Base-by-base conservation (phyloP, 176 grass and related monocot genomes). In the Leersia perrieri region DNA sequence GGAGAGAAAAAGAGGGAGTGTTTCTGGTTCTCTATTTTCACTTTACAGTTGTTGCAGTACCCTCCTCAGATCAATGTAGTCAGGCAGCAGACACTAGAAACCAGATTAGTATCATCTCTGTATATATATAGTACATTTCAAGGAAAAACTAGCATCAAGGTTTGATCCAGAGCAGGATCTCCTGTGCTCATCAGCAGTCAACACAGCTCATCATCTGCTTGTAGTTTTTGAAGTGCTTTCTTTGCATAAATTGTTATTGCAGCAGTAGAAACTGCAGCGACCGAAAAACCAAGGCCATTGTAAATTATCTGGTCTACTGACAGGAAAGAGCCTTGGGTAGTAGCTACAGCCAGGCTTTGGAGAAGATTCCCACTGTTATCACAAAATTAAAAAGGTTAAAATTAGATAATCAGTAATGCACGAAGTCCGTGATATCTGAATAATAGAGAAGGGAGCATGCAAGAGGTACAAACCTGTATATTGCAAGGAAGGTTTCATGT, bases 171-270 rank as follows among this genome's bases (percentile, higher is more conserved):
- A 66, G 45, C 44, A 61, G 12, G 11, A 72, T 65, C 41, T 26
- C 11, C 12, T 68, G 57, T 3, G 20, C 22, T 84, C 82, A 96
- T 86, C 84, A 99, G 74, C 61, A 68, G 9, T 58, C 53, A 99
- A 77, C 66, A 68, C 35, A 90, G 80, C 66, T 96, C 93, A 25
- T 99, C 93, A 63, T 99, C 97, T 0, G 75, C 73, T 85, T 99
- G 92, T 16, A 99, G 80, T 34, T 84, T 94, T 80, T 96, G 93
- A 45, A 99, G 90, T 8, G 93, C 87, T 82, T 91, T 99, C 70
- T 93, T 99, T 22, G 97, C 97, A 49, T 99, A 96, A 74, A 99
- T 90, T 60, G 97, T 99, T 76, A 99, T 99, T 30, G 97, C 90
- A 79, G 90, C 97, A 25, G 97, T 99, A 47, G 97, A 92, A 82